These are phyloP conservation scores for Alternaria conjuncta DNA, from an alignment of 2,329 filamentous ascomycete species.

Conservation along the genomic window DNA sequence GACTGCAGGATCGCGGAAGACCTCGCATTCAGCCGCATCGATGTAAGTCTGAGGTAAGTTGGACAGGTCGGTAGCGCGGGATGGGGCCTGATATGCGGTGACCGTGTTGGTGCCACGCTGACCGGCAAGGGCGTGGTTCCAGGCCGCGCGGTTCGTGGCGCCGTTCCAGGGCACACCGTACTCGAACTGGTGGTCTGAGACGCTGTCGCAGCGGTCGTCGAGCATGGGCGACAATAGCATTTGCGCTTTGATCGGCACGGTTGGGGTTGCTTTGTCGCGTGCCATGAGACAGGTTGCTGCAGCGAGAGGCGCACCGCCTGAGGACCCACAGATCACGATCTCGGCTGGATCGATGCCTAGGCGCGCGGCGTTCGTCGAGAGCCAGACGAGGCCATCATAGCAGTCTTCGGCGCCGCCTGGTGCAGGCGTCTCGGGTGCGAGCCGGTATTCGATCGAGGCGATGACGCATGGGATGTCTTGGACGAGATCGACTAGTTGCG, in stretches of 20 bases:
- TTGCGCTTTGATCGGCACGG: slow-evolving; percentile 15
- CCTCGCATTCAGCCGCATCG: slow-evolving; percentile 28
- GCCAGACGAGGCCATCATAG: slow-evolving; percentile 21
- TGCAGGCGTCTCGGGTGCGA: slow-evolving; percentile 19
- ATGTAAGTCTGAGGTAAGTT: slow-evolving; percentile 24
- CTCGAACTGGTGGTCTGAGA: slow-evolving; percentile 24
- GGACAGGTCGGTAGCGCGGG: slow-evolving; percentile 17
- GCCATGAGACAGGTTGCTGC: slow-evolving; percentile 21
- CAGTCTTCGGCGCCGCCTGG: slow-evolving; percentile 24
- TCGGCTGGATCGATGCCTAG: slow-evolving; percentile 19
- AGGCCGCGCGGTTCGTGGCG: slow-evolving; percentile 9
- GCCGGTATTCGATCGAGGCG: slow-evolving; percentile 22
- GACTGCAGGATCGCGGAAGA: slow-evolving; percentile 24
- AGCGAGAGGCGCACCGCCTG: slow-evolving; percentile 18
- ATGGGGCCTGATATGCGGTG: slow-evolving; percentile 18
- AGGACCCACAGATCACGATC: slow-evolving; percentile 20
- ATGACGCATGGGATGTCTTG: slow-evolving; percentile 18
- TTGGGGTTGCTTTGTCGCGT: slow-evolving; percentile 13
- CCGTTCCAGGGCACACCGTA: slow-evolving; percentile 19
- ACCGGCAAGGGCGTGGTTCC: slow-evolving; percentile 18
- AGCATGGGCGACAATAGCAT: slow-evolving; percentile 21
- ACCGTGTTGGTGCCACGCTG: slow-evolving; percentile 12
- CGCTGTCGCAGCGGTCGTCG: slow-evolving; percentile 20
- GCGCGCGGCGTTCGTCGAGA: slow-evolving; percentile 12
- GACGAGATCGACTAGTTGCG: slow-evolving; percentile 17